Evolutionary conservation across 305 asterid genomes (phyloP).

Genomic region (Fraxinus ornus): DNA sequence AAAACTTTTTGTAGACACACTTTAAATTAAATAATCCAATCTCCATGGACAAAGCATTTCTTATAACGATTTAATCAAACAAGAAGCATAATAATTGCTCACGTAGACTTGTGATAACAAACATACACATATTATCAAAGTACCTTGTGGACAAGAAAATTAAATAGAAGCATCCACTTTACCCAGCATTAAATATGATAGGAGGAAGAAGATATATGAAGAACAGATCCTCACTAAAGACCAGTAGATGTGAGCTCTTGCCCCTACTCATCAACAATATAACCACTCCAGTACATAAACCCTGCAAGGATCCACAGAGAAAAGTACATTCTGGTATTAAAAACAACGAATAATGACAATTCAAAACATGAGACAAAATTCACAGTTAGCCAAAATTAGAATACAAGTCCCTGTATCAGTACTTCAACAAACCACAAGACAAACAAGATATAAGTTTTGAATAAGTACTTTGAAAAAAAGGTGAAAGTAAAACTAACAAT

Average conservation of each 20-base stretch:
- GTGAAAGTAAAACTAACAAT: conserved; percentile 18
- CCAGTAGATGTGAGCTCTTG: conserved; percentile 32
- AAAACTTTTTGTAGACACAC: neutral
- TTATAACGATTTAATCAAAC: neutral
- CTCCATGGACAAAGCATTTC: neutral
- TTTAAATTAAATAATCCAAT: neutral
- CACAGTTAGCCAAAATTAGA: neutral
- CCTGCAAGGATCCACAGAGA: conserved; percentile 15
- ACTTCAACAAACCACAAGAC: neutral
- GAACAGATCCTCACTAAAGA: conserved; percentile 38
- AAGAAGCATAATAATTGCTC: neutral
- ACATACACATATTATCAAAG: neutral
- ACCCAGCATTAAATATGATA: conserved; percentile 40
- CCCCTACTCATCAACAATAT: conserved; percentile 32
- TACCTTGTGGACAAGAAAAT: neutral
- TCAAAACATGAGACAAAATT: neutral
- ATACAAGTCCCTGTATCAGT: neutral
- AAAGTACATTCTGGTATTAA: neutral
- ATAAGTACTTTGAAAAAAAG: neutral
- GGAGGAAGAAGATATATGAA: conserved; percentile 42
- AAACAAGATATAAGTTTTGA: neutral
- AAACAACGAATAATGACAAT: neutral
- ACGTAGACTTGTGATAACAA: neutral
- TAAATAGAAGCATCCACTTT: conserved; percentile 1
- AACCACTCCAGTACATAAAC: conserved; percentile 30